Base-by-base conservation (phyloP, 1,284 basidiomycete species). In the Cutaneotrichosporon dermatis region DNA sequence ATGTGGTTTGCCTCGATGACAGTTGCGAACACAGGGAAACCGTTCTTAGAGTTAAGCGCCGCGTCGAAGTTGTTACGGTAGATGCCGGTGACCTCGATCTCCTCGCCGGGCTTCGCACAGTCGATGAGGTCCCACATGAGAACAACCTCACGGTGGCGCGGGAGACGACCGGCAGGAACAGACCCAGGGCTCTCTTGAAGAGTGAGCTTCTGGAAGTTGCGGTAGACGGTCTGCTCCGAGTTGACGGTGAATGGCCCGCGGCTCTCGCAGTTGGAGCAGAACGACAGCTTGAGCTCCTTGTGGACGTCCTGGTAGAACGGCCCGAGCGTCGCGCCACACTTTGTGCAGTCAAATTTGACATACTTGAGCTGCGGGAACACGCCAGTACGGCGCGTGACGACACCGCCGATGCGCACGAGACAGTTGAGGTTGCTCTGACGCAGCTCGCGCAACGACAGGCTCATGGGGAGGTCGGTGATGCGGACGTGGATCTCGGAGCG, bases 11-110 rank as follows among this genome's bases (percentile, higher is more conserved):
- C 95, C 76, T 99, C 95, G 63, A 99, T 88, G 58, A 99, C 85
- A 6, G 95, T 99, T 4, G 93, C 94, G 80, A 99, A 99, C 44
- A 99, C 96, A 0, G 95, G 95, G 81, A 99, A 99, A 33, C 95
- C 96, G 69, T 99, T 98, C 81, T 98, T 99, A 50, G 92, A 88
- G 79, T 99, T 99, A 69, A 99, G 85, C 1, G 93, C 90, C 4
- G 94, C 94, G 74, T 99, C 95, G 69, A 98, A 99, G 78, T 99
- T 99, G 81, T 99, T 99, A 67, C 94, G 86, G 78, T 99, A 99
- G 68, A 98, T 87, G 60, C 95, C 95, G 6, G 95, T 99, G 16
- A 96, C 86, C 82, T 97, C 93, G 64, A 99, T 86, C 82, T 99
- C 96, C 76, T 99, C 96, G 63, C 95, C 95, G 9, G 95, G 95